Conservation (phyloP, 176 grass and related monocot genomes). For the Carex myosuroides region DNA sequence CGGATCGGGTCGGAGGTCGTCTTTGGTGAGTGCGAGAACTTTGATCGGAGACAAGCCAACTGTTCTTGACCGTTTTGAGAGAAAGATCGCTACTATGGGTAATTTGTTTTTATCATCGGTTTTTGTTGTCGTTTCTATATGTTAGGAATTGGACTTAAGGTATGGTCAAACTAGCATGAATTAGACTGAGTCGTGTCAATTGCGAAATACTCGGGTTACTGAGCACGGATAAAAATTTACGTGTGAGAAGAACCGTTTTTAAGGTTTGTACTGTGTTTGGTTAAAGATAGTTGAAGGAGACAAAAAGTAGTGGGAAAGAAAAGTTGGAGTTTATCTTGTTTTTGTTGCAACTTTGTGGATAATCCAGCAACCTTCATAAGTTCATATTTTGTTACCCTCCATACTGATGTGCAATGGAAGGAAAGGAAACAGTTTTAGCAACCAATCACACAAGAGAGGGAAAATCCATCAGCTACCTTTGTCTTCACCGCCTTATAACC, state of each 20-base stretch:
- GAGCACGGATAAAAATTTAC: background rate
- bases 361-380: background rate
- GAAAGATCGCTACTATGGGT: conserved; percentile 71
- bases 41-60: conserved; percentile 38
- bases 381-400: background rate
- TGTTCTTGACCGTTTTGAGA: conserved; percentile 42
- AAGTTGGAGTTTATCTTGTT: background rate
- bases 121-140: background rate
- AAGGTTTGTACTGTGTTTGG: background rate
- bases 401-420: background rate
- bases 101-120: background rate
- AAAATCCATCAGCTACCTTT: background rate
- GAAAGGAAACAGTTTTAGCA: background rate
- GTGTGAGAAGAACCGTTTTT: background rate
- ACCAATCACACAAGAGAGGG: background rate
- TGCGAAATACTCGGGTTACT: background rate
- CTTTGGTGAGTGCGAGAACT: background rate
- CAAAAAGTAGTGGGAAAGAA: background rate
- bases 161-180: background rate
- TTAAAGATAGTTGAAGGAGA: background rate
- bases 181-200: background rate
- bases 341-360: conserved; percentile 3
- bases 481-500: background rate
- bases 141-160: background rate
- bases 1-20: conserved; percentile 2